Base-by-base conservation (phyloP, 768 basidiomycete species). In the Suillus paluster region DNA sequence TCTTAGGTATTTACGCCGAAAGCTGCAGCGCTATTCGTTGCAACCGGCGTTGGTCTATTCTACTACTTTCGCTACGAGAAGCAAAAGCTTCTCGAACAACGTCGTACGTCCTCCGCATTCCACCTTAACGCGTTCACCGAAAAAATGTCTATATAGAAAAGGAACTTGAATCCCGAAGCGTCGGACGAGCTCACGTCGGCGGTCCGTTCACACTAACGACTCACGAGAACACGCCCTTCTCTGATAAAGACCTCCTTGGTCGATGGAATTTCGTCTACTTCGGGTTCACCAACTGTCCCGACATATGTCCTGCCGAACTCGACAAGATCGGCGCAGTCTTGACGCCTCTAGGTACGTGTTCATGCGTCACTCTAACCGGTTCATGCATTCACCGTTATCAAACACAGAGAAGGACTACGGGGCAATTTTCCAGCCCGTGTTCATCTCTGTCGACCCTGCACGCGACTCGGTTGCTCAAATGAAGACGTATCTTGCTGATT, bases 211-310 rank as follows among this genome's bases (percentile, higher is more conserved):
- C 78, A 5, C 81, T 99, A 54, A 84, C 81, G 5, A 85, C 87
- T 8, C 88, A 90, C 52, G 78, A 86, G 10, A 87, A 86, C 60
- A 73, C 83, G 59, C 75, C 84, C 0, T 99, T 95, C 77, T 91
- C 94, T 2, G 90, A 98, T 49, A 78, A 91, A 59, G 85, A 97
- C 70, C 79, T 99, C 50, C 75, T 91, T 27, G 96, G 95, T 39
- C 91, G 92, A 78, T 98, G 94, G 94, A 91, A 83, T n/a, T 78
- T 94, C 62, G 83, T 93, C 50, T 94, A 98, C 79, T 99, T 99
- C 77, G 97, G 97, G n/a, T 99, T 99, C 80, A 96, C 97, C 34
- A 97, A 99, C 76, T 99, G 97, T 76, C 97, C 97, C 7, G 97
- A 99, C 76, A 98, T 99, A 58, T 99, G 97, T 72, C 97, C 97